These are phyloP conservation scores for Phytopythium ostracodes DNA, from an alignment of 352 stramenopile genomes.

Conservation along the genomic window DNA sequence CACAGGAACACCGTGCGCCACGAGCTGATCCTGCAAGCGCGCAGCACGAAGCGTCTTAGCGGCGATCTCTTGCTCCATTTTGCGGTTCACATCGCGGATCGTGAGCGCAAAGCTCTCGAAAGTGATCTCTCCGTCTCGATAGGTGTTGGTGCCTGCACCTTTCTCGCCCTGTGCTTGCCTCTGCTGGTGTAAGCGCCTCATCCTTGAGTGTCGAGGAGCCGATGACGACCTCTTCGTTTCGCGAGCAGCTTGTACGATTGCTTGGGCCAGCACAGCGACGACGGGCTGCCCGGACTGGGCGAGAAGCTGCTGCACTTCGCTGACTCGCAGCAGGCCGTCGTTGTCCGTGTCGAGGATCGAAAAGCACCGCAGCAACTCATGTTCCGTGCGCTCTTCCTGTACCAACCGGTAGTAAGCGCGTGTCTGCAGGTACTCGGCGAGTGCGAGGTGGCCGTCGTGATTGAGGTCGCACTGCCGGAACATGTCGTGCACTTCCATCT, in stretches of 20 bases:
- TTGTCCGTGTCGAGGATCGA: slow-evolving; percentile 57
- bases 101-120: slow-evolving; percentile 55
- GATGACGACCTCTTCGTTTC: slow-evolving; percentile 27
- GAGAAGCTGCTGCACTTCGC: slow-evolving; percentile 46
- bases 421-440: slow-evolving; percentile 56
- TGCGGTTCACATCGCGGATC: slow-evolving; percentile 61
- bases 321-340: slow-evolving; percentile 45
- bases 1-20: background rate
- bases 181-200: slow-evolving; percentile 1
- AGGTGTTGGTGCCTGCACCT: slow-evolving; percentile 7
- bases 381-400: slow-evolving; percentile 47
- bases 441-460: slow-evolving; percentile 46
- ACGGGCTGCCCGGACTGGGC: slow-evolving; percentile 44
- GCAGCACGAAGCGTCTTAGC: slow-evolving; percentile 49
- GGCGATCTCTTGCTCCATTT: slow-evolving; percentile 59
- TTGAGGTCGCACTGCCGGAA: slow-evolving; percentile 63
- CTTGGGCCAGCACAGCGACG: slow-evolving; percentile 41
- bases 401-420: slow-evolving; percentile 48
- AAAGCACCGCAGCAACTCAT: slow-evolving; percentile 57
- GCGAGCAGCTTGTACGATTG: slow-evolving; percentile 36
- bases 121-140: slow-evolving; percentile 57
- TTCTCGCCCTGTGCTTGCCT: background rate
- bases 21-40: slow-evolving; percentile 35
- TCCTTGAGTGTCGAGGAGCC: background rate
- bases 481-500: slow-evolving; percentile 55